Evolutionary conservation across 345 rosid species (phyloP), one percentile per base, ranked within the genome.

Genomic region (Eutrema heterophyllum): DNA sequence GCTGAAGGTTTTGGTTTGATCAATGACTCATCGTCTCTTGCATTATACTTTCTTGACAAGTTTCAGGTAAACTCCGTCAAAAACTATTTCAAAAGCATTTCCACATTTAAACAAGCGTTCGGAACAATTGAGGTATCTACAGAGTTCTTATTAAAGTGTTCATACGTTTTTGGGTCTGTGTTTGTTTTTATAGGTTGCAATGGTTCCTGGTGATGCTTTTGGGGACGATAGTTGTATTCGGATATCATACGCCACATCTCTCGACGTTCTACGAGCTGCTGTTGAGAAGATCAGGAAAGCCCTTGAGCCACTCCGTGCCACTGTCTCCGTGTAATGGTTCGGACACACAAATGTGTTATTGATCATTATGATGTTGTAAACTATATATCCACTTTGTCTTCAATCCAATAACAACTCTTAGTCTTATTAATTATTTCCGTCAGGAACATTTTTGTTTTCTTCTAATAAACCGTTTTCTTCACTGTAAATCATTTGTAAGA

Each of bases 161-260:
- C 24, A 21, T 21, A 21, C 24, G 24, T 21, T 21, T 21, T 21
- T 21, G 24, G 24, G 24, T 21, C 24, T 21, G 24, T 21, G 24
- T 44, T 44, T 44, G 14, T 14, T 44, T 2, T 71, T 52, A 14
- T 78, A 95, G 99, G 98, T 95, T 43, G 99, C 99, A 7, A 59
- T 92, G 73, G 98, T 95, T 53, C 99, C 99, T 0, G 98, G 99
- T 39, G 97, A 85, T 70, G 99, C 99, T 46, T 95, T 92, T n/a
- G 99, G 98, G 60, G 97, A 95, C 5, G 93, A 95, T 63, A 85
- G 33, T 33, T 95, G 99, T 84, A 82, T 90, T 73, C 84, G 97
- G 13, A 90, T 95, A 64, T 92, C 99, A 6, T 95, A 90, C 33
- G 99, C 98, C 0, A 92, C 90, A 54, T 92, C 99, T 46, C 89